Evolutionary conservation across 108 stramenopile genomes (phyloP).

Genomic region (Aurantiochytrium sp.): DNA sequence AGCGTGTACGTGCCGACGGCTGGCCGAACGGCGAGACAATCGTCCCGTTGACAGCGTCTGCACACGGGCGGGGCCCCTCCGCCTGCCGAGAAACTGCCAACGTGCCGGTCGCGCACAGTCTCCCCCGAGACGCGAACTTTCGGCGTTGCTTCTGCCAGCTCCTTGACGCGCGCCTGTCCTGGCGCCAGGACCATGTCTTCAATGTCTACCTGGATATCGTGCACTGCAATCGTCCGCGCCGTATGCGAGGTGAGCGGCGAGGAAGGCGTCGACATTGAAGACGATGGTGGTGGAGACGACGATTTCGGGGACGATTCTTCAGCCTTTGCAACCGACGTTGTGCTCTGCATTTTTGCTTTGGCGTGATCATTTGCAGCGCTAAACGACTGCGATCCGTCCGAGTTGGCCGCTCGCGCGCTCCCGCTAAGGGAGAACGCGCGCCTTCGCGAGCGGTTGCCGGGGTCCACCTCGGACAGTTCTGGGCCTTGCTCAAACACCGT

Average conservation of each 20-base stretch:
- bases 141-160: not conserved
- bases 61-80: not conserved
- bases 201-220: not conserved
- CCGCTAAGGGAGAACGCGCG: too few species aligned
- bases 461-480: not conserved
- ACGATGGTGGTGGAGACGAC: too few species aligned
- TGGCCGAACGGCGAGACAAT: not conserved
- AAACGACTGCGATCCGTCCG: too few species aligned
- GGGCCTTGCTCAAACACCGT: not conserved
- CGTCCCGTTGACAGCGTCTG: not conserved
- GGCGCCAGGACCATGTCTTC: conserved; percentile 17
- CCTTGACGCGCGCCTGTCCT: not conserved
- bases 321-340: too few species aligned
- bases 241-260: not conserved
- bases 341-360: too few species aligned
- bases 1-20: not conserved
- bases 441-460: too few species aligned
- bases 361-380: too few species aligned
- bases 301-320: too few species aligned
- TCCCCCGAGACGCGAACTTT: not conserved
- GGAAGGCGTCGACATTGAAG: not conserved
- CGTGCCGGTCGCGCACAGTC: not conserved
- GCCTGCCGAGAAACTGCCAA: not conserved
- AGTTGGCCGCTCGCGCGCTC: too few species aligned
- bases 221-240: not conserved